Percentiles rank a stretch among this genome's conserved stretches.
Conservation (phyloP, 2,329 filamentous ascomycete genomes). For the Blumeriella jaapii region DNA sequence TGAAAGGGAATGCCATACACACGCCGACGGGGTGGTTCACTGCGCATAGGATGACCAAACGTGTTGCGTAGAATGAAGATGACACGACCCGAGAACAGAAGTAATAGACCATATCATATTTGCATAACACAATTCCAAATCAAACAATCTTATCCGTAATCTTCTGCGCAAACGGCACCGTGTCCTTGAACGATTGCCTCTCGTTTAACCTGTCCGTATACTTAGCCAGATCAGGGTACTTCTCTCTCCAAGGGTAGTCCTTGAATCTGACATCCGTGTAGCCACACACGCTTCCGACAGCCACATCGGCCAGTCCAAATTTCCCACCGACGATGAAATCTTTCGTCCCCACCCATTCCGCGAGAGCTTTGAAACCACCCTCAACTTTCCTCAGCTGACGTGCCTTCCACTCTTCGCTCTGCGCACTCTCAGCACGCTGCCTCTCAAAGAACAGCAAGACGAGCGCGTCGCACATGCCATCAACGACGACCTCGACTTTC, state of each 20-base stretch:
- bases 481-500: too few species aligned
- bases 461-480: conserved; percentile 9
- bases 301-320: conserved; percentile 10
- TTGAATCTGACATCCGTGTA: conserved; percentile 8
- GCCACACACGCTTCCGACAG: conserved; percentile 8
- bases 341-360: conserved; percentile 9
- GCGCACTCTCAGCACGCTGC: conserved; percentile 1
- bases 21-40: conserved; percentile 30
- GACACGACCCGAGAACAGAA: not conserved
- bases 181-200: conserved; percentile 9
- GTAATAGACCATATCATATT: conserved; percentile 1
- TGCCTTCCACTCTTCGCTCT: conserved; percentile 9
- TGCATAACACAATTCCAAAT: not conserved
- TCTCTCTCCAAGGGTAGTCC: conserved; percentile 8
- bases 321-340: conserved; percentile 6
- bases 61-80: not conserved
- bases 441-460: conserved; percentile 9
- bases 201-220: conserved; percentile 5
- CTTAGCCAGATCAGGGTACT: conserved; percentile 7
- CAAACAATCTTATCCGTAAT: conserved; percentile 10
- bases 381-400: conserved; percentile 10
- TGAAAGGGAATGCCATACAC: conserved; percentile 31
- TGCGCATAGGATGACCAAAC: conserved; percentile 24
- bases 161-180: conserved; percentile 5
- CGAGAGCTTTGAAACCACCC: conserved; percentile 9